Evolutionary conservation across 176 grass and related monocot species (phyloP), one percentile per base, ranked within the genome.

Genomic region (Carex myosuroides): DNA sequence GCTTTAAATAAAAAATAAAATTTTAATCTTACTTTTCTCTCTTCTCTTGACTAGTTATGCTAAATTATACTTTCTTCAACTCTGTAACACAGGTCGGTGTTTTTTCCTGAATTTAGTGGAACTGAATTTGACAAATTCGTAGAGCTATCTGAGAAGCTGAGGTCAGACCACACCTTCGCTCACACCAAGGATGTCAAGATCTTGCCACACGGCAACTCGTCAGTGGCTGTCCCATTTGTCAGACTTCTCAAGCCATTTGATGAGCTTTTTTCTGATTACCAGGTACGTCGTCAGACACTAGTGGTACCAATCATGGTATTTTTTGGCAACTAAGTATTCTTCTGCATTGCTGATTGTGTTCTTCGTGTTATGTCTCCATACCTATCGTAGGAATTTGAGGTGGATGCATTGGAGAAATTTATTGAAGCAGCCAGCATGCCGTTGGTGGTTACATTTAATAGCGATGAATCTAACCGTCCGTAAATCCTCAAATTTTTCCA

Each of bases 241-340:
- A 88, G 89, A 42, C 88, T 98, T 32, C 93, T 98, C 80, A 98
- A 98, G 63, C 93, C 96, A 46, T 98, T 98, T 5, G 96, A 98
- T 53, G 96, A 98, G 64, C 88, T 95, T 22, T 93, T 93, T 85
- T 92, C 80, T 4, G 93, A 98, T 90, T 95, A 82, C 6, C 79
- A 85, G 85, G 93, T 98, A 87, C 14, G 52, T 83, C 11, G 52
- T 16, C 52, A 69, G 70, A 50, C 75, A 80, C 3, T 46, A 82
- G 80, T 64, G 13, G 55, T 17, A 84, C 55, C 2, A 41, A 65
- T 5, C 5, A 48, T 61, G 14, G 14, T 83, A 56, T 20, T 89
- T 44, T 18, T 59, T 84, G 11, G n/a, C 44, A 75, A 75, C 44
- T 74, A 29, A 26, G 29, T 52, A 54, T 75, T 75, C 21, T 53